Percentiles rank a stretch among this genome's conserved stretches.
Conservation (phyloP, 1,139 yeast genomes). For the Hansenula lynferdii region DNA sequence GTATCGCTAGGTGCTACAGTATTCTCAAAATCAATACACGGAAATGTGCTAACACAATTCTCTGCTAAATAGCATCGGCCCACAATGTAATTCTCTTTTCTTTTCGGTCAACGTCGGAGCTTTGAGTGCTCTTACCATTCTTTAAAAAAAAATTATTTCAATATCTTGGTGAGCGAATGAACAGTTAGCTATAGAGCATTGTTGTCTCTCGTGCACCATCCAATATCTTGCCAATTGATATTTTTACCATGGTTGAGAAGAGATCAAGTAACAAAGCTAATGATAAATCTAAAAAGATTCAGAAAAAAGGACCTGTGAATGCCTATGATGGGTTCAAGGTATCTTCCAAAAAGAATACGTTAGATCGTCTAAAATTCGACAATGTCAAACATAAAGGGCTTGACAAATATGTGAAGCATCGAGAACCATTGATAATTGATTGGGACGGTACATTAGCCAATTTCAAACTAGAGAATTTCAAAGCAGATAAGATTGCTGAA, state of each 20-base stretch:
- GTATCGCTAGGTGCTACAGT: too few species aligned
- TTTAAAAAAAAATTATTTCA: too few species aligned
- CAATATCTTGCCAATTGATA: too few species aligned
- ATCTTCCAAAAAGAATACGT: not conserved
- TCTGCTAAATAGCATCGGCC: too few species aligned
- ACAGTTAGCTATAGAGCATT: too few species aligned
- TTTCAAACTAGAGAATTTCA: constrained; percentile 10
- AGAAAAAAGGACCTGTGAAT: not conserved
- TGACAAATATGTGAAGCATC: not conserved
- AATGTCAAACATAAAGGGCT: not conserved
- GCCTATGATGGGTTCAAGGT: not conserved
- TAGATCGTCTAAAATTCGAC: not conserved
- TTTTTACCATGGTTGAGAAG: not conserved
- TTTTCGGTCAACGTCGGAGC: too few species aligned
- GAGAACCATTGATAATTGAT: constrained; percentile 24
- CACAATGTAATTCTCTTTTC: too few species aligned
- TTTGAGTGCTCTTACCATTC: too few species aligned
- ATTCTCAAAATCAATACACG: too few species aligned
- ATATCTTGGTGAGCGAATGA: too few species aligned
- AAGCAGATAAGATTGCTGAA: constrained; percentile 26
- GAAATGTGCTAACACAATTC: too few species aligned
- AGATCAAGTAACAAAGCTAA: not conserved
- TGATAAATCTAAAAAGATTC: not conserved
- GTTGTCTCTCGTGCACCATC: too few species aligned
- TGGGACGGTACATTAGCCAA: constrained; percentile 17